Conservation (phyloP, 345 rosid species). For the Toxicodendron radicans region DNA sequence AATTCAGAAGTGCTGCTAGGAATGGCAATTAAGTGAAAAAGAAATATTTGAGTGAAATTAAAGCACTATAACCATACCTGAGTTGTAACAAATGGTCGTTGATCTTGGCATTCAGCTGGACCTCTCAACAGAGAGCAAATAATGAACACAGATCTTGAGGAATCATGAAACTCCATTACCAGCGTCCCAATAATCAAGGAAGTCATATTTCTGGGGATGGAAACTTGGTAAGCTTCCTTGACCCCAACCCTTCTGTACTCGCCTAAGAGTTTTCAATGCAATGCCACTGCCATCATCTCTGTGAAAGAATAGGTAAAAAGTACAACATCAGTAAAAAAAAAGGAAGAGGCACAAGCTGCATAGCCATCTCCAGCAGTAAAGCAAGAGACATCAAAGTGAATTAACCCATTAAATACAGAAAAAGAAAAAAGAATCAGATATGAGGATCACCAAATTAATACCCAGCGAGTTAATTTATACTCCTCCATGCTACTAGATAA, state of each 20-base stretch:
- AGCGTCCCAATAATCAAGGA: slow-evolving; percentile 56
- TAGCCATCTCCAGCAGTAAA: background rate
- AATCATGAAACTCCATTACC: slow-evolving; percentile 1
- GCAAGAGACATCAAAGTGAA: background rate
- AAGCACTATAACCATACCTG: background rate
- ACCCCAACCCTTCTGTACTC: slow-evolving; percentile 83
- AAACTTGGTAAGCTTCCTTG: slow-evolving; percentile 59
- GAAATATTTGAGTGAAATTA: background rate
- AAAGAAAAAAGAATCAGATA: background rate
- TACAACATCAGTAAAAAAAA: slow-evolving; percentile 8
- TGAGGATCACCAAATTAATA: background rate
- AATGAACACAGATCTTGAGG: background rate
- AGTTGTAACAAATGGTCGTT: background rate
- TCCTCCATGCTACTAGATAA: background rate
- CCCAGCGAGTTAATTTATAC: background rate
- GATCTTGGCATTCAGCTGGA: background rate
- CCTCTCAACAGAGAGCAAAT: background rate
- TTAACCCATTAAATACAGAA: background rate
- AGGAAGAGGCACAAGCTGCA: background rate
- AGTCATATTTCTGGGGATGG: slow-evolving; percentile 50
- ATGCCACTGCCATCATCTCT: slow-evolving; percentile 96
- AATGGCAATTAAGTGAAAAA: background rate
- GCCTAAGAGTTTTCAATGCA: slow-evolving; percentile 67
- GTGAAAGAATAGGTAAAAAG: slow-evolving; percentile 33
- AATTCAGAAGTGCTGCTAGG: too few relatives aligned